Evolutionary conservation across 106 monocot species (phyloP).

Genomic region (Ottelia alismoides): DNA sequence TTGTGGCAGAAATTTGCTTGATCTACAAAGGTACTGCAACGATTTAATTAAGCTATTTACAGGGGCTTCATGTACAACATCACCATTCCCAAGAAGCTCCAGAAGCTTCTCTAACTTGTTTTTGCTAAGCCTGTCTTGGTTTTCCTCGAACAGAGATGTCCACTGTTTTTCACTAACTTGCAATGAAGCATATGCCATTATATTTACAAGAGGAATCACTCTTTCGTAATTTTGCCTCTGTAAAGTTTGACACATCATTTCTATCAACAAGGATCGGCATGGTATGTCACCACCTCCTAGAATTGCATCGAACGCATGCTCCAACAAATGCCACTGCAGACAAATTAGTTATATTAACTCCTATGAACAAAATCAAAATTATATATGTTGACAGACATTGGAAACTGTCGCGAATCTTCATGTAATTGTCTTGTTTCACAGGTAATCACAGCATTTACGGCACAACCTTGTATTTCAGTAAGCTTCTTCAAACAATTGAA

Average conservation of each 20-base stretch:
- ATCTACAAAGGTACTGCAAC: constrained; percentile 20
- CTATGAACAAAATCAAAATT: not conserved
- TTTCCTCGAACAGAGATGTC: constrained; percentile 34
- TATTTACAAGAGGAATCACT: constrained; percentile 37
- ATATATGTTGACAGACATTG: not conserved
- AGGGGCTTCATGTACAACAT: constrained; percentile 41
- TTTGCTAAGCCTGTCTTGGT: constrained; percentile 23
- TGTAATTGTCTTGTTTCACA: not conserved
- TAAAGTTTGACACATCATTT: constrained; percentile 55
- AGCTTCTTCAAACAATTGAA: too few species aligned
- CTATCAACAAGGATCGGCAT: constrained; percentile 46
- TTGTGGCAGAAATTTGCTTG: not conserved
- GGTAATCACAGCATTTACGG: not conserved
- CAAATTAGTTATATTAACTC: not conserved
- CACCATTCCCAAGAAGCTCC: constrained; percentile 21
- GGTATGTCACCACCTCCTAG: constrained; percentile 69
- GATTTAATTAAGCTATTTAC: constrained; percentile 44
- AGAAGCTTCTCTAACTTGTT: constrained; percentile 25
- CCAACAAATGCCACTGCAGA: constrained; percentile 66
- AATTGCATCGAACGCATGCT: constrained; percentile 74
- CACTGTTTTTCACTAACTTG: constrained; percentile 58
- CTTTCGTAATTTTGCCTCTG: constrained; percentile 31
- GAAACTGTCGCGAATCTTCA: not conserved
- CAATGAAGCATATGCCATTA: constrained; percentile 69
- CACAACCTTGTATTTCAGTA: not conserved